Base-by-base conservation (phyloP, 2,329 filamentous ascomycete species). In the Colletotrichum limetticola region DNA sequence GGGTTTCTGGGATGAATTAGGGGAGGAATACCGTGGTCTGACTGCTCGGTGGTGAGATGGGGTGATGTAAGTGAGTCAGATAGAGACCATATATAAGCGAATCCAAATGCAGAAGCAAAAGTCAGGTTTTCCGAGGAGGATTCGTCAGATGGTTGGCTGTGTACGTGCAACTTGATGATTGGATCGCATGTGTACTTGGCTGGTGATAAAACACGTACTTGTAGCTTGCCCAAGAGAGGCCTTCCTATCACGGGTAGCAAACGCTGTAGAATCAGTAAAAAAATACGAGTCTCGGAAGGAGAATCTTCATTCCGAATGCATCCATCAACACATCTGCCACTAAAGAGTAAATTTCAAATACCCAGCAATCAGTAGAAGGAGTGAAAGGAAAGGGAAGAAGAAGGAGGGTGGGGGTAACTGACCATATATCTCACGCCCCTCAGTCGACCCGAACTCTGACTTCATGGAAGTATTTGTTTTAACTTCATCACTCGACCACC, bases 1-100 rank as follows among this genome's bases (percentile, higher is more conserved):
- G 71, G 16, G 71, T 68, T 11, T 68, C 46, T 58, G 46, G 61
- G 19, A 52, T 72, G 71, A 58, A 26, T 14, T 28, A 35, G 61
- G 24, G 8, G 5, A 7, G n/a, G 28, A 16, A 6, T 16, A 11
- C 9, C 3, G 5, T n/a, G 37, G 9, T 4, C 14, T 8, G 22
- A 22, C 12, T 35, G 59, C 4, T 8, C 28, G 22, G 9, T 3
- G 28, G 26, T 22, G 8, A 22, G 42, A 49, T 9, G 19, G 3
- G 42, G 42, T 5, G 19, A n/a, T 49, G 42, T 49, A n/a, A 8
- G 42, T 22, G 42, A 49, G 19, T 49, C 42, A 49, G 19, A 49
- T 8, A 49, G 42, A 22, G 42, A 49, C 19, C 6, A 0, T 22
- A 8, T 49, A 49, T 49, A 22, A 49, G 42, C 42, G 19, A 49